Percentiles rank a stretch among this genome's conserved stretches.
These are phyloP conservation scores for Neurospora tetrasperma DNA, from an alignment of 495 filamentous ascomycete genomes.

Conservation along the genomic window DNA sequence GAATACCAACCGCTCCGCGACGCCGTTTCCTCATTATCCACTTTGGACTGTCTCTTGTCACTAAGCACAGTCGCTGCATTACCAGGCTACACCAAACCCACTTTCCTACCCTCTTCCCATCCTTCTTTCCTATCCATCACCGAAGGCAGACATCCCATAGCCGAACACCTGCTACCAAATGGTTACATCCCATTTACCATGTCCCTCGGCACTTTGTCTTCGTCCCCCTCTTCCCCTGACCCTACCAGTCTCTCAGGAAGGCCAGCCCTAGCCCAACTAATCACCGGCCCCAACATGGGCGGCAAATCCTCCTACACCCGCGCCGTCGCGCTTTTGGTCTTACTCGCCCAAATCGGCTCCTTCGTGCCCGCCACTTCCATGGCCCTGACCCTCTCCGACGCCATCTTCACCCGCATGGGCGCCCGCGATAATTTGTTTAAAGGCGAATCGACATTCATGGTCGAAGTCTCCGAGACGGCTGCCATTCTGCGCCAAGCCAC, in stretches of 20 bases:
- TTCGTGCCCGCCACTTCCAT: conserved; percentile 80
- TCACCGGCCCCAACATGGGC: conserved; percentile 98
- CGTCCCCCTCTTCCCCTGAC: conserved; percentile 23
- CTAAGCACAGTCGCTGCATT: conserved; percentile 73
- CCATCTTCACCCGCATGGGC: conserved; percentile 94
- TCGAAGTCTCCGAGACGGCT: conserved; percentile 85
- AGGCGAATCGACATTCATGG: conserved; percentile 95
- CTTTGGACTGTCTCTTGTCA: conserved; percentile 82
- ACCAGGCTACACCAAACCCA: conserved; percentile 84
- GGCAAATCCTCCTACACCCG: conserved; percentile 94
- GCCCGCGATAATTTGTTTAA: conserved; percentile 94
- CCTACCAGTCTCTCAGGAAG: no score
- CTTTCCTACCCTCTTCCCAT: conserved; percentile 49
- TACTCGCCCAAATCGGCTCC: conserved; percentile 90
- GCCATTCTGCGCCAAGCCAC: conserved; percentile 85
- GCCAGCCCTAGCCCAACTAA: conserved; percentile 57
- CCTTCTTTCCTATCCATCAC: conserved; percentile 60
- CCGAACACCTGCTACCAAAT: conserved; percentile 79
- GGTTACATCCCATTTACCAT: conserved; percentile 91
- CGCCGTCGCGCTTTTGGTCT: conserved; percentile 78
- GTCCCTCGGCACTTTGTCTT: conserved; percentile 39
- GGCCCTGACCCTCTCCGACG: conserved; percentile 71
- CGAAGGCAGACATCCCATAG: conserved; percentile 87
- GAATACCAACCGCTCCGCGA: conserved; percentile 87
- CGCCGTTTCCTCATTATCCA: conserved; percentile 73